Evolutionary conservation across 2,329 filamentous ascomycete genomes (phyloP), one percentile per base, ranked within the genome.

Genomic region (Botryotinia calthae): DNA sequence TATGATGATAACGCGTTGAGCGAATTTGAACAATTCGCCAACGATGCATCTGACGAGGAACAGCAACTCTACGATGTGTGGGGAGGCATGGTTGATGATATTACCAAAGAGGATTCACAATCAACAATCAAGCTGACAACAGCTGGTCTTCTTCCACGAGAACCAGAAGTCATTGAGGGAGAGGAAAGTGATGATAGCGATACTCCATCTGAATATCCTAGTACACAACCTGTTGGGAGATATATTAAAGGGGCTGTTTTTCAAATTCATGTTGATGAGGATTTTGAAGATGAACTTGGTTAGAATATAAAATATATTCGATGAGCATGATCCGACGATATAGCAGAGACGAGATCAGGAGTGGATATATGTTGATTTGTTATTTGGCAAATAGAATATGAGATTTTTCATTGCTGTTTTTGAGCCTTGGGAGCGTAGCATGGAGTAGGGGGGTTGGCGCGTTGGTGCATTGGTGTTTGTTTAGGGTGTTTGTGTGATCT

Each of bases 1-100:
- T 75, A 73, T 34, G 78, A 78, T 34, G 72, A 73, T 16, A 75
- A 76, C 46, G 77, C 74, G 1, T 25, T 76, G 28, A 77, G 73
- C 44, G 76, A 78, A 54, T 77, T 67, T 61, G 76, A 77, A 18
- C 73, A 67, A 44, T 68, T 51, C 10, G 67, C 61, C 3, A 51
- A 71, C 7, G 42, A 48, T 28, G 34, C 42, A 31, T 56, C 70
- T 12, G 67, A 62, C 25, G 46, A 34, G n/a, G 62, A 54, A 7
- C 20, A 59, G 14, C 51, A 73, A 28, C 62, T 37, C 16, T 63
- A 74, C 12, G 74, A 75, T 63, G 66, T 67, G 42, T 75, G 74
- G 74, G 72, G 72, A n/a, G 72, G 66, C 22, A 48, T 72, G 54
- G 64, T 63, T 56, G 74, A 75, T 46, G 51, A 71, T 22, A n/a